Evolutionary conservation across 306 rosid genomes (phyloP), one percentile per base, ranked within the genome.

Genomic region (Datisca glomerata): DNA sequence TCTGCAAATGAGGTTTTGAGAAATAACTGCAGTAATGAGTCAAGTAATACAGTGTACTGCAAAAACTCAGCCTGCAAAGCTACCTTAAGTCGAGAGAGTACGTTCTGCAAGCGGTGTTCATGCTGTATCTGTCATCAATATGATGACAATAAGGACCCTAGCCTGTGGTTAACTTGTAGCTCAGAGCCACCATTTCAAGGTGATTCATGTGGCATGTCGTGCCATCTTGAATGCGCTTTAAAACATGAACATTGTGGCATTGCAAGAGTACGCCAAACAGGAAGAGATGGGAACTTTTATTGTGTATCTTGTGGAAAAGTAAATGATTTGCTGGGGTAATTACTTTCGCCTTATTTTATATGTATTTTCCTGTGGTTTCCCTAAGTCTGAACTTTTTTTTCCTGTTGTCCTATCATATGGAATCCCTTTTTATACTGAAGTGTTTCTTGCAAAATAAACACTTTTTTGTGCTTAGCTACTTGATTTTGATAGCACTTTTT

Each of bases 111-210:
- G 69, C 71, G 96, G 72, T 87, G 96, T 65, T 82, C 96, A 51
- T 87, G 96, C 54, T 87, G 85, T 47, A 62, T 82, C 47, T 87
- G 96, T 47, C 85, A 70, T 49, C 45, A 45, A 48, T 87, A 61
- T 35, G 96, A 87, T 47, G 87, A 87, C 67, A 87, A 87, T 78
- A 87, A 87, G 73, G 96, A 87, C 61, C 94, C 96, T 14, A 87
- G 93, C 74, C 57, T 82, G 46, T 87, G 96, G 96, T 64, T 87
- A 66, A 74, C 87, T 35, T 87, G 96, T 49, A 45, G 68, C 34
- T 43, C 81, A 31, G 79, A 78, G 46, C 24, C 60, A 37, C 61
- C 54, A 18, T 61, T 53, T 50, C 91, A 55, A 55, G 44, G 66
- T 8, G 78, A 58, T 24, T 56, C 79, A 10, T 87, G 96, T 69